These are phyloP conservation scores for Fusarium siculi DNA, from an alignment of 2,329 filamentous ascomycete genomes.

Conservation along the genomic window DNA sequence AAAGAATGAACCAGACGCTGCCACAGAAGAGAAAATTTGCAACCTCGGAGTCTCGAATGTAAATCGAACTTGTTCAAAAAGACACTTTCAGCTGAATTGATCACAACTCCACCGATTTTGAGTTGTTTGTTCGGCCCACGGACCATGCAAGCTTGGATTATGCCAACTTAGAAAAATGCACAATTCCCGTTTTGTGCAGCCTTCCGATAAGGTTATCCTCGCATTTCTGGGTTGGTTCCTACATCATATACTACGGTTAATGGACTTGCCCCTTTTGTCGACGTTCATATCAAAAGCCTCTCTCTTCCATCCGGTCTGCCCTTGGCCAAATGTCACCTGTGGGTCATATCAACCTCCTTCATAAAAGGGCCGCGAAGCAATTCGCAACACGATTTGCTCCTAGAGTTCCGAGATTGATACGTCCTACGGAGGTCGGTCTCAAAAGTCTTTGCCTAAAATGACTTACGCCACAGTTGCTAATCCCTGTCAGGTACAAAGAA, in stretches of 20 bases:
- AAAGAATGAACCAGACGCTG: background rate
- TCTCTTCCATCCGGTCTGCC: conserved; percentile 2
- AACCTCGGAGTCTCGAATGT: background rate
- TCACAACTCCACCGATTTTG: background rate
- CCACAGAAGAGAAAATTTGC: background rate
- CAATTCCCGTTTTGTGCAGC: conserved; percentile 27
- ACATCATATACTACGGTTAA: conserved; percentile 15
- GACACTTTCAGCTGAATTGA: conserved; percentile 22
- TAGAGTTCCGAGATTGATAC: conserved; percentile 6
- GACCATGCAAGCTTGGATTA: background rate
- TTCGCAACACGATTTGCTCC: conserved; percentile 19
- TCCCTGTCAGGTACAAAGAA: too few relatives aligned
- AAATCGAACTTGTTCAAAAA: background rate
- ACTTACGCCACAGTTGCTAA: too few relatives aligned
- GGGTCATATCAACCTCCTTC: conserved; percentile 29
- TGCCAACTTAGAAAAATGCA: background rate
- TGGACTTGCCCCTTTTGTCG: conserved; percentile 29
- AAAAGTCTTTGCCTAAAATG: too few relatives aligned
- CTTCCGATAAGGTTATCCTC: conserved; percentile 23
- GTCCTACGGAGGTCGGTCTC: too few relatives aligned
- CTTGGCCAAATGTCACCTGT: conserved; percentile 29
- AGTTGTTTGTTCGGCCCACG: background rate
- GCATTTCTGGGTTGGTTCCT: conserved; percentile 28
- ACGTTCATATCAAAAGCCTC: background rate
- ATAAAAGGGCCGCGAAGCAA: conserved; percentile 37